phyloP scores from a whole-genome alignment of 2,329 filamentous ascomycete genomes.

The Phialocephala subalpina region DNA sequence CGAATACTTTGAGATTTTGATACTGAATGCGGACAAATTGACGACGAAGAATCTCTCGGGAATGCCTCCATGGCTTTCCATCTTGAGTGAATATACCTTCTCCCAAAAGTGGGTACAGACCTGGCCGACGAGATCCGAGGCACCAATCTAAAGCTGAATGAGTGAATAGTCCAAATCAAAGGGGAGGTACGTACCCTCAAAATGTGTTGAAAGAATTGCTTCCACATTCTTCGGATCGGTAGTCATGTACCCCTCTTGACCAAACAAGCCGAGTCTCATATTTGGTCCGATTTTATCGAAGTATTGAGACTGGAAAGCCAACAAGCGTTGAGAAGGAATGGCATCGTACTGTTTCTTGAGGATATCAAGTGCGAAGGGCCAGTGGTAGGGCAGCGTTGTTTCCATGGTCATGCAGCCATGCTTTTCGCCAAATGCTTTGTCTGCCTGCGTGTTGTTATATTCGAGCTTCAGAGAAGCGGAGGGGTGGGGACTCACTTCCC shows the following conservation, averaged over 20 bases:
- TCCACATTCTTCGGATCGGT: neutral
- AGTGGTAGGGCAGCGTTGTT: neutral
- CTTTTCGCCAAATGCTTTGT: no score
- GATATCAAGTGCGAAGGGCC: neutral
- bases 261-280: neutral
- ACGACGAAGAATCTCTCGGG: neutral
- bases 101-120: constrained; percentile 3
- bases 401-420: no score
- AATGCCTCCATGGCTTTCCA: constrained; percentile 6
- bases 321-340: neutral
- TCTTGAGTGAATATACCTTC: constrained; percentile 11
- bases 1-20: constrained; percentile 1
- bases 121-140: neutral
- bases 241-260: neutral
- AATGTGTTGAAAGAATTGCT: constrained; percentile 1
- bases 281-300: neutral
- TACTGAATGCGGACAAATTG: constrained; percentile 11
- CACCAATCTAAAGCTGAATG: neutral
- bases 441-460: no score
- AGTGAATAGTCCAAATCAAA: neutral
- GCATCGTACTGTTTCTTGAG: constrained; percentile 6
- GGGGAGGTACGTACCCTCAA: neutral
- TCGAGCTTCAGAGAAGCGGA: neutral
- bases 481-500: neutral
- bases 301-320: constrained; percentile 5